Percentiles rank a stretch among this genome's conserved stretches.
Conservation (phyloP, 257 asterid genomes). For the Oldenlandia corymbosa region DNA sequence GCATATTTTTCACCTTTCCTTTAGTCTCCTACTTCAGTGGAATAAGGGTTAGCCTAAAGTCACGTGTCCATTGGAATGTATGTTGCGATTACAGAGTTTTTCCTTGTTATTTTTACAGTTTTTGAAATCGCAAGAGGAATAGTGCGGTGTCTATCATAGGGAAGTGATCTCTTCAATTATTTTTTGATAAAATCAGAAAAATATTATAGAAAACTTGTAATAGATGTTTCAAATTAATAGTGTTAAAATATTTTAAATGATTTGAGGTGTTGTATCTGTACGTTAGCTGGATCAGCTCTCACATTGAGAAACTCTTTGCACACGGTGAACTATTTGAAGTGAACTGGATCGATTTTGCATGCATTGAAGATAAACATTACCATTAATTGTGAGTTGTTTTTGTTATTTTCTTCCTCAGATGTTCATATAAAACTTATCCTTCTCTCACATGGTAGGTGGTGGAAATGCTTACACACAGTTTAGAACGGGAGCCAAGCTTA, state of each 20-base stretch:
- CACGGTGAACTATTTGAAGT: neutral
- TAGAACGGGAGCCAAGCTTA: slow-evolving; percentile 60
- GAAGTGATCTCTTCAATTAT: no score
- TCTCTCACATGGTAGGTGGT: slow-evolving; percentile 51
- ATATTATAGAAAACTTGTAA: no score
- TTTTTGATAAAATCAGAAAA: no score
- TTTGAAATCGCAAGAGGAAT: no score
- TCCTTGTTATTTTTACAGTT: no score
- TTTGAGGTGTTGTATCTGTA: no score
- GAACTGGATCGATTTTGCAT: neutral
- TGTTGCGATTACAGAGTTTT: no score
- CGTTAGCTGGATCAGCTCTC: neutral
- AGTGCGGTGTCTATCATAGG: no score
- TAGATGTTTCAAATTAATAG: no score
- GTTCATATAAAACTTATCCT: slow-evolving; percentile 1
- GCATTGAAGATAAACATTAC: neutral
- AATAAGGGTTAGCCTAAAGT: no score
- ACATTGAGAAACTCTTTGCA: neutral
- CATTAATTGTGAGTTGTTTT: neutral
- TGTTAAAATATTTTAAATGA: no score
- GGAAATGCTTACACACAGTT: slow-evolving; percentile 52
- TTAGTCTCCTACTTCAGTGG: neutral
- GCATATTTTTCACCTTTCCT: neutral
- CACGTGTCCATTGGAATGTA: no score
- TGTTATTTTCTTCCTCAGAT: slow-evolving; percentile 11